Conservation (phyloP, 345 rosid species). For the Populus ilicifolia region DNA sequence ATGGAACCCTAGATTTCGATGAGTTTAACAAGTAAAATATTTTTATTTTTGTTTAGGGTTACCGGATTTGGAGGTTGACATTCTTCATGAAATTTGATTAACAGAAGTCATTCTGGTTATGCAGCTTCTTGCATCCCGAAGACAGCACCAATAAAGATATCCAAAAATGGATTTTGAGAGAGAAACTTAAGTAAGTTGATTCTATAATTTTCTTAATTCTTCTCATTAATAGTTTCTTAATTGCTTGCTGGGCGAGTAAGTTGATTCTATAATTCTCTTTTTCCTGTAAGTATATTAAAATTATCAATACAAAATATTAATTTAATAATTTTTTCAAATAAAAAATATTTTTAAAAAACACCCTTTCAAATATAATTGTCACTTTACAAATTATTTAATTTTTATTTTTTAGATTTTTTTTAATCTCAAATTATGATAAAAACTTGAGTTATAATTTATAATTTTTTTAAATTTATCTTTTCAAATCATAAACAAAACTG, state of each 20-base stretch:
- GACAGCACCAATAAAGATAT: constrained; percentile 49
- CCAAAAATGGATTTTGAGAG: constrained; percentile 51
- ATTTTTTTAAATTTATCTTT: no score
- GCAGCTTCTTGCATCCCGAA: constrained; percentile 75
- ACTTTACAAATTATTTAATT: no score
- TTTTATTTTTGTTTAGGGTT: background rate
- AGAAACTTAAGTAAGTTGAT: constrained; percentile 45
- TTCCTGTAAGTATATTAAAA: no score
- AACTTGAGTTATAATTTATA: no score
- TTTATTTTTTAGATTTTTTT: no score
- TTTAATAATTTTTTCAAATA: no score
- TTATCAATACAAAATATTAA: no score
- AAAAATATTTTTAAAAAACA: no score
- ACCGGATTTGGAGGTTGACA: background rate
- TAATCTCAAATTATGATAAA: no score
- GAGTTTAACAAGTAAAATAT: constrained; percentile 51
- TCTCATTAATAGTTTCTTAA: background rate
- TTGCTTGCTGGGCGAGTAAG: background rate
- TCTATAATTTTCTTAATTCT: background rate
- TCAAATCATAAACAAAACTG: no score
- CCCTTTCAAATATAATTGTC: no score
- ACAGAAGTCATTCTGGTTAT: background rate
- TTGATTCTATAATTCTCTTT: no score
- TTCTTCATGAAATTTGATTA: background rate
- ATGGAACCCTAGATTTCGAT: constrained; percentile 44